Evolutionary conservation across 2,329 filamentous ascomycete genomes (phyloP), one percentile per base, ranked within the genome.

Genomic region (Talaromyces sp.): DNA sequence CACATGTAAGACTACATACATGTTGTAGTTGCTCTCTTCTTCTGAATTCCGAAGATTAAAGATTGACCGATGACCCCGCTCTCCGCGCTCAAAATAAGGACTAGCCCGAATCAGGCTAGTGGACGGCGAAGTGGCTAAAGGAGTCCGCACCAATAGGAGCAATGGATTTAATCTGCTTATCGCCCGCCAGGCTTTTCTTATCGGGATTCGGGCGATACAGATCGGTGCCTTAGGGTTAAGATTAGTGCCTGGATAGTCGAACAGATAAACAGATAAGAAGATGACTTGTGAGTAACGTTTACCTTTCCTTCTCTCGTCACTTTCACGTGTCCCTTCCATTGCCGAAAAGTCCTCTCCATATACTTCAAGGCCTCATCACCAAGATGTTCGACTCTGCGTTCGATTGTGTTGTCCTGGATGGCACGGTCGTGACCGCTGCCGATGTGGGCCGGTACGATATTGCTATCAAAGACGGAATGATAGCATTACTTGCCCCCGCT

Each of bases 381-480:
- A 7, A 21, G 2, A 54, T 54, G 50, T 35, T 54, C n/a, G 50
- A 54, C 50, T 54, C 50, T 3, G 50, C 50, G 50, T 54, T 54
- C 31, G 50, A 54, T 35, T 54, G 50, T 33, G 37, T 80, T 37
- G 73, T 80, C 58, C 75, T 77, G 50, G 79, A 80, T 57, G 79
- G 79, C 44, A 70, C 77, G 40, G 79, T 77, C 39, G 77, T 79
- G 33, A 81, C 79, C 1, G 77, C 77, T 0, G 70, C 73, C 1
- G 79, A 81, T 63, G 69, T 78, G 9, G 77, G 74, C 2, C 69
- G 74, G 7, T 73, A 75, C 44, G 79, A 81, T 60, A 70, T 81
- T 23, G 79, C 72, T 42, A 71, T 81, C 63, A 77, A 75, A 62
- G 74, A 75, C 68, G 78, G 75, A 37, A 81, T 80, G 68, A 77